Percentiles rank a stretch among this genome's conserved stretches.
Evolutionary conservation across 1,139 yeast species (phyloP).

Genomic region (Suhomyces ambrosiae): DNA sequence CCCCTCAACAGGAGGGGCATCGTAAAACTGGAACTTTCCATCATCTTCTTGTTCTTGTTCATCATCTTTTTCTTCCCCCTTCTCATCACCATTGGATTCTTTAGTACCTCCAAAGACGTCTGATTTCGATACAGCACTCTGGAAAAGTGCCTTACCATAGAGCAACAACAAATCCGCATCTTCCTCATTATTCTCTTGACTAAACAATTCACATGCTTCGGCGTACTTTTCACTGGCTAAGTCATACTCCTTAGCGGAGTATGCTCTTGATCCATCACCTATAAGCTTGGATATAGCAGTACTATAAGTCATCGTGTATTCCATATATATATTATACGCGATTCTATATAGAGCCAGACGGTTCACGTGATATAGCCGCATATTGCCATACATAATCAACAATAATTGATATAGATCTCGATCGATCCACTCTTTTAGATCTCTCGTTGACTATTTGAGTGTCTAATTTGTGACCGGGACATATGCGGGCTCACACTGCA

Average conservation of each 20-base stretch:
- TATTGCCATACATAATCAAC: constrained; percentile 1
- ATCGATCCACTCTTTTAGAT: background rate
- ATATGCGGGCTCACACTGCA: background rate
- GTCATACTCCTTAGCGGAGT: constrained; percentile 66
- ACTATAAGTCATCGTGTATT: constrained; percentile 24
- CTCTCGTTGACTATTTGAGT: background rate
- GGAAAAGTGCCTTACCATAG: constrained; percentile 82
- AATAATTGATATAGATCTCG: background rate
- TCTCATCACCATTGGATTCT: constrained; percentile 21
- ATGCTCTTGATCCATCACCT: constrained; percentile 61
- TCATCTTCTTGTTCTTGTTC: constrained; percentile 23
- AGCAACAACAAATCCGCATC: constrained; percentile 73
- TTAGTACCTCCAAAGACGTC: constrained; percentile 73
- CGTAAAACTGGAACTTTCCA: constrained; percentile 56
- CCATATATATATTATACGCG: background rate
- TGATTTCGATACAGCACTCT: constrained; percentile 71
- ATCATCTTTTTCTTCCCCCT: constrained; percentile 22
- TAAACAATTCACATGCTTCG: constrained; percentile 65
- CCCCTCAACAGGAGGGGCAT: constrained; percentile 51
- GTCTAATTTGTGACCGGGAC: background rate
- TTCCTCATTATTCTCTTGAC: constrained; percentile 52
- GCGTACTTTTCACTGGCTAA: constrained; percentile 72
- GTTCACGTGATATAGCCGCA: constrained; percentile 6
- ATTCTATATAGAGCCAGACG: too few relatives aligned
- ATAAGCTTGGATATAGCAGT: constrained; percentile 47